A percentile compares a stretch with the other conserved stretches of the same genome.
phyloP scores from a whole-genome alignment of 2,329 filamentous ascomycete species.

The Escovopsis sp. region DNA sequence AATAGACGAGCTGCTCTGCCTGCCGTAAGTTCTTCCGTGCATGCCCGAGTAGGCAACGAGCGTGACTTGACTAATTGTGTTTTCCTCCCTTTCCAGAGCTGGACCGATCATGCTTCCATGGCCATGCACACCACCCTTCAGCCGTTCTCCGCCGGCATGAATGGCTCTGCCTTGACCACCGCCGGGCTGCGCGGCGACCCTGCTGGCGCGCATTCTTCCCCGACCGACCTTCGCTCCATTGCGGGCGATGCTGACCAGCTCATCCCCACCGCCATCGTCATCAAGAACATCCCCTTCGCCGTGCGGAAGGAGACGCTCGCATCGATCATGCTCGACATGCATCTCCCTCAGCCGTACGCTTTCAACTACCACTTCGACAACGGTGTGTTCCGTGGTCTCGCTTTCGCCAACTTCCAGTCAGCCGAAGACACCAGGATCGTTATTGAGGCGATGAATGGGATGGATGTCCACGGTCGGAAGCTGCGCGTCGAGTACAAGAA shows the following conservation, averaged over 20 bases:
- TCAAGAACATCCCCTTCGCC: conserved; percentile 98
- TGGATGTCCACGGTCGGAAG: conserved; percentile 89
- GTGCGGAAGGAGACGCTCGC: conserved; percentile 95
- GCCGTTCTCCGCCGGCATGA: conserved; percentile 20
- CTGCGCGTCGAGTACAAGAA: conserved; percentile 98
- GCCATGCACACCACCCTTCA: conserved; percentile 26
- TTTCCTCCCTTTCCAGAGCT: conserved; percentile 22
- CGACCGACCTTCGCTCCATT: conserved; percentile 25
- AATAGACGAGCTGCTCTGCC: conserved; percentile 51
- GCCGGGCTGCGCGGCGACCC: conserved; percentile 30
- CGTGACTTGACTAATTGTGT: background rate
- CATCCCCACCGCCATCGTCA: conserved; percentile 95
- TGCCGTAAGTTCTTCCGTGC: conserved; percentile 42
- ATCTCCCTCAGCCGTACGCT: conserved; percentile 85
- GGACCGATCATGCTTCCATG: conserved; percentile 34
- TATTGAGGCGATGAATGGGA: conserved; percentile 87
- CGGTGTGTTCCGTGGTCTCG: conserved; percentile 86
- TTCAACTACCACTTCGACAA: conserved; percentile 99
- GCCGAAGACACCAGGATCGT: conserved; percentile 85
- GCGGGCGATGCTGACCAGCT: conserved; percentile 61
- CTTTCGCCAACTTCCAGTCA: conserved; percentile 96
- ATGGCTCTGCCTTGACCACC: conserved; percentile 23
- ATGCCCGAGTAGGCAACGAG: conserved; percentile 3
- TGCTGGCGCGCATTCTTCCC: conserved; percentile 24
- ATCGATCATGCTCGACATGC: conserved; percentile 84